Base-by-base conservation (phyloP, 352 stramenopile genomes). In the Pythium utonaiense region DNA sequence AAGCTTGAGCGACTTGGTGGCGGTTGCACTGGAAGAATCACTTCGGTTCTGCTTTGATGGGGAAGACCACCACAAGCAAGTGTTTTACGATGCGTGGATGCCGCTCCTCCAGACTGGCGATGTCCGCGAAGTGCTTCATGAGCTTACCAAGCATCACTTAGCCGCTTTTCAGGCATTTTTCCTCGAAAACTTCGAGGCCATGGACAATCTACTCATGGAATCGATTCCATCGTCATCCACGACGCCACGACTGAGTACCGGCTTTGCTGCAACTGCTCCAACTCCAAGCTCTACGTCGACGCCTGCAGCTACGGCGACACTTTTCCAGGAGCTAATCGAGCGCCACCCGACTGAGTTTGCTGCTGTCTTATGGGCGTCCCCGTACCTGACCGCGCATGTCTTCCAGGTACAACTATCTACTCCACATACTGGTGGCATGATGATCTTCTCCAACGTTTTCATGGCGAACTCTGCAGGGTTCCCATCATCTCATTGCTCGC, bases 311-410 rank as follows among this genome's bases (percentile, higher is more conserved):
- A 54, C 33, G 12, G 34, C 24, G 24, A 57, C 50, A 10, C 52
- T 90, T 2, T 88, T 90, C 49, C 80, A 88, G 25, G 49, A 67
- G 1, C 57, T 93, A 17, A 80, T 93, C 16, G 83, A 93, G 48
- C 75, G 73, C 8, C 73, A 88, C 17, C 72, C 70, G 4, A 51
- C 64, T 12, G 59, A 82, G 31, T 91, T 93, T 40, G 66, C 78
- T 10, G 41, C 71, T 3, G 74, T 93, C 28, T 62, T 91, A 13
- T 83, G 78, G 67, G 64, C 64, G 9, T 87, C 80, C 17, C 79
- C 79, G 13, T 89, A 83, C 38, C 60, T 91, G 19, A 81, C 76
- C 1, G 73, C 76, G 14, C 76, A 89, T 30, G 74, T 89, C n/a
- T 88, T 93, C 36, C 80, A 90, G 62, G 82, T 89, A 53, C 30